Percentiles rank a stretch among this genome's conserved stretches.
Conservation (phyloP, 2,329 filamentous ascomycete species). For the Talaromyces sp. region DNA sequence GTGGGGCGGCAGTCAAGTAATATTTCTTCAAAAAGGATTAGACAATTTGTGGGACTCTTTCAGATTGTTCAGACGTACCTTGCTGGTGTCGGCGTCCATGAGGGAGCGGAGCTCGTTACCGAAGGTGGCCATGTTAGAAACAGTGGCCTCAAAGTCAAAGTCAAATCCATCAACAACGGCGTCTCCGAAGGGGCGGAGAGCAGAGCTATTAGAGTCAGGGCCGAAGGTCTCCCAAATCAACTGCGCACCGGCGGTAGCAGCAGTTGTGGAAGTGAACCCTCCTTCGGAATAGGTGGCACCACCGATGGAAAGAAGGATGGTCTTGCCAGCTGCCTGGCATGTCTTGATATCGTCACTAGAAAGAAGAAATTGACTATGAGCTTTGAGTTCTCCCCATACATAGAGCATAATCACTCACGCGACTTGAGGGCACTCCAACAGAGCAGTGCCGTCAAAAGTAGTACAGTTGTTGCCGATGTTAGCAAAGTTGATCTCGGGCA, state of each 20-base stretch:
- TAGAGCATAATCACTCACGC: slow-evolving; percentile 48
- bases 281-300: slow-evolving; percentile 68
- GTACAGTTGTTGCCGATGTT: slow-evolving; percentile 62
- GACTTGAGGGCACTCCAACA: slow-evolving; percentile 62
- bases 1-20: slow-evolving; percentile 64
- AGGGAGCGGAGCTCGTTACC: slow-evolving; percentile 54
- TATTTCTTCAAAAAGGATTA: slow-evolving; percentile 35
- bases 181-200: slow-evolving; percentile 63
- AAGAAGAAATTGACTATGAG: slow-evolving; percentile 21
- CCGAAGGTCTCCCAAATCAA: slow-evolving; percentile 70
- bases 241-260: slow-evolving; percentile 57
- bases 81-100: slow-evolving; percentile 53
- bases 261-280: slow-evolving; percentile 56
- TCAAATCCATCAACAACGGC: slow-evolving; percentile 71
- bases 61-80: slow-evolving; percentile 24
- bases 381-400: neutral
- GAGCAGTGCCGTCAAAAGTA: slow-evolving; percentile 54
- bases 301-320: slow-evolving; percentile 68
- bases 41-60: neutral
- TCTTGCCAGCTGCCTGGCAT: slow-evolving; percentile 67
- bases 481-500: slow-evolving; percentile 60
- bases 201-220: slow-evolving; percentile 46
- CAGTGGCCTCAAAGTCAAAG: slow-evolving; percentile 66
- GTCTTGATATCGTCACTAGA: slow-evolving; percentile 47
- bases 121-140: slow-evolving; percentile 60